phyloP scores from a whole-genome alignment of 495 filamentous ascomycete species.

The Usnea hakonensis region DNA sequence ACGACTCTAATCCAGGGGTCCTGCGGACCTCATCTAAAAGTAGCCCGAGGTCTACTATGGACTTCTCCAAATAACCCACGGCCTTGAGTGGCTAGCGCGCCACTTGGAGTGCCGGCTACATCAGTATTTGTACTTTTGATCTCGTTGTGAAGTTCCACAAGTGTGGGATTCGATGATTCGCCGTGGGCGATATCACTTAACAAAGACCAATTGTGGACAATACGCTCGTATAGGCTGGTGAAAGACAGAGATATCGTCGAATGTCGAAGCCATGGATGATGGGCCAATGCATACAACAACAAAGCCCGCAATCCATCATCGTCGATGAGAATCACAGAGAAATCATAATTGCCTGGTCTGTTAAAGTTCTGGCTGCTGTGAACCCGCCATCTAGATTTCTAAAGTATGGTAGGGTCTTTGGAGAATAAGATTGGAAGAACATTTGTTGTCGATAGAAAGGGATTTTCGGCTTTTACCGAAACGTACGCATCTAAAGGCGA shows the following conservation, averaged over 20 bases:
- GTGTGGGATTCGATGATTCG: neutral
- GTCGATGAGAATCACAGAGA: neutral
- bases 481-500: too few species aligned
- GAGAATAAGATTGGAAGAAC: too few species aligned
- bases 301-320: neutral
- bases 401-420: too few species aligned
- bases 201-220: neutral
- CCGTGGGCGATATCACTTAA: neutral
- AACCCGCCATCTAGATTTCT: too few species aligned
- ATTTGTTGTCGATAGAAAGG: too few species aligned
- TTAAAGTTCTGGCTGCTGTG: too few species aligned
- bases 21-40: neutral
- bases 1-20: neutral
- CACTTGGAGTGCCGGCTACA: neutral
- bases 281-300: neutral
- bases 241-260: too few species aligned
- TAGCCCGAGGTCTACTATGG: neutral
- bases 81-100: neutral
- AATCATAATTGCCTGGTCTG: neutral
- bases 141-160: neutral
- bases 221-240: neutral
- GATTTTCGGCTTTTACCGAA: too few species aligned
- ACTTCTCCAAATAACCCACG: neutral
- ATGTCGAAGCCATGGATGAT: neutral
- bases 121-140: neutral